A percentile compares a stretch with the other conserved stretches of the same genome.
phyloP scores from a whole-genome alignment of 2,329 filamentous ascomycete species.

The Emmonsia crescens region DNA sequence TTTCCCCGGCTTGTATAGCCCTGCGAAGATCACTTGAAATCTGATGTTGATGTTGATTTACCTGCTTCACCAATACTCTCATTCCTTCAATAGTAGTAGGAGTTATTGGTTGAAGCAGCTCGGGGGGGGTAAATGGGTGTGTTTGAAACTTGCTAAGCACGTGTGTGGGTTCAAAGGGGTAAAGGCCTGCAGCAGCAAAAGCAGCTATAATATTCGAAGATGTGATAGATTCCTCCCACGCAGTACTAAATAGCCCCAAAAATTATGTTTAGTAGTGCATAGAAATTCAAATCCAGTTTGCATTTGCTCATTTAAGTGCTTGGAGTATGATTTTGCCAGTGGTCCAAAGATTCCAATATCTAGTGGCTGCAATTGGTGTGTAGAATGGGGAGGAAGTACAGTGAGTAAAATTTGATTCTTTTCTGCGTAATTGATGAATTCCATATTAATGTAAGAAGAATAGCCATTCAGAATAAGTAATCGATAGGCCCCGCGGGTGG shows the following conservation, averaged over 20 bases:
- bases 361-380: conserved; percentile 4
- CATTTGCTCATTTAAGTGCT: not conserved
- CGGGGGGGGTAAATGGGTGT: not conserved
- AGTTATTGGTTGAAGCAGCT: not conserved
- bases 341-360: conserved; percentile 6
- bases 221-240: too few relatives aligned
- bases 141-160: not conserved
- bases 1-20: not conserved
- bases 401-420: conserved; percentile 6
- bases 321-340: conserved; percentile 2
- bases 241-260: too few relatives aligned
- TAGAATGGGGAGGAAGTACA: conserved; percentile 5
- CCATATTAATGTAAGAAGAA: conserved; percentile 6
- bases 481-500: not conserved
- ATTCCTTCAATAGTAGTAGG: not conserved
- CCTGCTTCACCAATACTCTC: not conserved
- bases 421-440: conserved; percentile 6
- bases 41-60: not conserved
- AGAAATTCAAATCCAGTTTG: not conserved
- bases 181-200: too few relatives aligned
- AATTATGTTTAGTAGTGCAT: conserved; percentile 3
- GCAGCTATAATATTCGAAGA: too few relatives aligned
- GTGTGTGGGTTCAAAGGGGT: not conserved
- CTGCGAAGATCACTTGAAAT: not conserved
- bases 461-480: conserved; percentile 5